Evolutionary conservation across 257 asterid species (phyloP), one percentile per base, ranked within the genome.

Genomic region (Thymus mandschuricus): DNA sequence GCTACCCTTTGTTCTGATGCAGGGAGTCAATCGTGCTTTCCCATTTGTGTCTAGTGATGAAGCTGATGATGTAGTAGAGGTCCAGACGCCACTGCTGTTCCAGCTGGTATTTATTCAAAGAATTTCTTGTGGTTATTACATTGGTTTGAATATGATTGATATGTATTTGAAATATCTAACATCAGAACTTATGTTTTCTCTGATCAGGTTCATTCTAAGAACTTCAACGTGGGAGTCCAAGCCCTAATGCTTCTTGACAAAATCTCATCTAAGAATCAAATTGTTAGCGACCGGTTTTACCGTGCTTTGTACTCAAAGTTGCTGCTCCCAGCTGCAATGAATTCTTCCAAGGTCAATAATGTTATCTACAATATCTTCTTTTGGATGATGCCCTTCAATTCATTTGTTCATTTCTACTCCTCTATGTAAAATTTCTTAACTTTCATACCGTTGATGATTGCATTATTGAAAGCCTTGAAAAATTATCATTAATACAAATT

Each of bases 11-110:
- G 52, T 61, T 73, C 78, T 64, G 50, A 78, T 81, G 78, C 92
- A 95, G 99, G 99, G 99, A 71, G 95, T 95, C 46, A 95, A 95
- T 73, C 85, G 98, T 70, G 98, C 98, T 71, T 95, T 95, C 81
- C 98, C 98, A 15, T 95, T 74, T 80, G 97, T 95, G 44, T 82
- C 97, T 43, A 83, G 86, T 74, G 86, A 86, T 51, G 97, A 85
- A 88, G 90, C 91, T 48, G 98, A 95, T 75, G 96, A 85, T 66
- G 81, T 89, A 41, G 73, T 92, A 68, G 92, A 92, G 81, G 86
- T 81, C 80, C 99, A 95, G 79, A 92, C 98, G 5, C 99, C 94
- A 0, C 52, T 92, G 68, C 79, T 92, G 80, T 95, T 95, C 90
- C 93, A 92, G 87, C 88, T 95, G 87, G 99, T 92, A 88, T 28